Base-by-base conservation (phyloP, 2,329 filamentous ascomycete species). In the Alternaria ethzedia region DNA sequence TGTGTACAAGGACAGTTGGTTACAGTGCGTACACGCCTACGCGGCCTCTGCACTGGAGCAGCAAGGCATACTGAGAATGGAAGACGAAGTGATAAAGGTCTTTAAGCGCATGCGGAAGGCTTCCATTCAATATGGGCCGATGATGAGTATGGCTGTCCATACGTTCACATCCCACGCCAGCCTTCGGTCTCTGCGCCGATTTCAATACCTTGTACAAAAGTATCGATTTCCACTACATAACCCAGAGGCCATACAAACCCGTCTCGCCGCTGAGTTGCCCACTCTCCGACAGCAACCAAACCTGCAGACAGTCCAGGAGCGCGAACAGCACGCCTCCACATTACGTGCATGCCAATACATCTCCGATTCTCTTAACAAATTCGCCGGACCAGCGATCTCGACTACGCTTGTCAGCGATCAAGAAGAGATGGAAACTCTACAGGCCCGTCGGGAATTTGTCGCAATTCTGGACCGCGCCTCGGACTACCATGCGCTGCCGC, bases 391-490 rank as follows among this genome's bases (percentile, higher is more conserved):
- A 41, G 6, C 23, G 21, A 21, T 15, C 17, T 28, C 45, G 25
- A 45, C 25, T 10, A 12, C 44, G 43, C 20, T 28, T 9, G 15
- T 36, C 30, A 9, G 30, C 6, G 46, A 26, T 20, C 30, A 52
- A 46, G 10, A 32, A 23, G 46, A 47, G 9, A 23, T 47, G 26
- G n/a, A 21, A n/a, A 17, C 44, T 7, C 41, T 64, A 2, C 58
- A 67, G 54, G 64, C 65, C 26, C 54, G 55, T 12, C 70, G 69
- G 26, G 70, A 73, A n/a, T 75, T 78, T 61, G 26, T 65, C n/a
- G 56, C 70, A 54, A 73, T 79, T 6, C 55, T 79, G 15, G 45
- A 65, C 7, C 64, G 66, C 9, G 78, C 78, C 17, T 49, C 60
- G 17, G 63, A 62, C 15, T 64, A 59, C 12, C 57, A 63, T n/a